Evolutionary conservation across 768 basidiomycete genomes (phyloP).

Genomic region (Nidularia sp.): DNA sequence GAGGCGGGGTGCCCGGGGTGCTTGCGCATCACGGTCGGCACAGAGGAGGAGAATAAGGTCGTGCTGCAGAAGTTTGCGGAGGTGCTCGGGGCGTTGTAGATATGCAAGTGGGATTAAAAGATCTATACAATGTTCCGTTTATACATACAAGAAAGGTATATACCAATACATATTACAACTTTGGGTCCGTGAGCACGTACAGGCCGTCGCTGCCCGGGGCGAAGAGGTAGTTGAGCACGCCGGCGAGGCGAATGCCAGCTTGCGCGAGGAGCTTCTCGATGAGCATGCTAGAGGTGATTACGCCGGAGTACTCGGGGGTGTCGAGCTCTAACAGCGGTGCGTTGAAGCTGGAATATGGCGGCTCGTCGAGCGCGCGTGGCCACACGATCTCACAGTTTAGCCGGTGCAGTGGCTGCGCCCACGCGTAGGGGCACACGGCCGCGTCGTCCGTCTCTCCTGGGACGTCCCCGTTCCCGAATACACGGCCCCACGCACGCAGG

Average conservation of each 20-base stretch:
- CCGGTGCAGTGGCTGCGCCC: slow-evolving; percentile 68
- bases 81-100: slow-evolving; percentile 31
- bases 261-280: slow-evolving; percentile 82
- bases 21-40: slow-evolving; percentile 87
- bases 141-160: too few species aligned
- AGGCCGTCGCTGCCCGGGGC: slow-evolving; percentile 8
- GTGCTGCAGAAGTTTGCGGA: slow-evolving; percentile 52
- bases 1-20: slow-evolving; percentile 87
- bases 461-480: slow-evolving; percentile 8
- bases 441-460: slow-evolving; percentile 43
- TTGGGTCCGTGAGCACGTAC: neutral
- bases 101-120: too few species aligned
- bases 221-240: slow-evolving; percentile 74
- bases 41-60: slow-evolving; percentile 67
- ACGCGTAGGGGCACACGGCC: slow-evolving; percentile 70
- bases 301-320: slow-evolving; percentile 74
- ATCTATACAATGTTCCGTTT: too few species aligned
- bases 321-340: slow-evolving; percentile 63
- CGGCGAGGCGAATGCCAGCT: slow-evolving; percentile 82
- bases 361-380: slow-evolving; percentile 64
- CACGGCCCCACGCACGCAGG: slow-evolving; percentile 11
- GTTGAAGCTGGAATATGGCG: slow-evolving; percentile 27
- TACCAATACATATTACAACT: too few species aligned
- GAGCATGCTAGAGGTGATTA: slow-evolving; percentile 61
- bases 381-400: slow-evolving; percentile 84